Percentiles rank a stretch among this genome's conserved stretches.
Evolutionary conservation across 2,329 filamentous ascomycete species (phyloP).

Genomic region (Epichloe brachyelytri): DNA sequence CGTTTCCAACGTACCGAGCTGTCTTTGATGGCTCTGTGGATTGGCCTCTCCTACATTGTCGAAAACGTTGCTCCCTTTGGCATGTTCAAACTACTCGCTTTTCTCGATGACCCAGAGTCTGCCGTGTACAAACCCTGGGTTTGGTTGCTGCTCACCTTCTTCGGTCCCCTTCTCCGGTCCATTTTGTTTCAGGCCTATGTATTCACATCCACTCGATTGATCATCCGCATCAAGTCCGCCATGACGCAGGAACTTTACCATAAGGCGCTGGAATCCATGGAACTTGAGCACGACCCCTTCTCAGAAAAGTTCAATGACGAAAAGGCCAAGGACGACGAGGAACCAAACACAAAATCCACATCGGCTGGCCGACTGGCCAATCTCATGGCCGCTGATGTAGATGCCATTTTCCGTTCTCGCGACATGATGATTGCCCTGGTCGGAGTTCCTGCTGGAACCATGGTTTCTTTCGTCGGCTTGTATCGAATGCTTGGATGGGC

Average conservation of each 20-base stretch:
- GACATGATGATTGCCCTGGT: constrained; percentile 35
- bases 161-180: constrained; percentile 34
- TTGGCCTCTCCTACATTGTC: constrained; percentile 22
- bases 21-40: constrained; percentile 31
- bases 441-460: constrained; percentile 33
- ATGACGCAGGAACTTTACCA: constrained; percentile 47
- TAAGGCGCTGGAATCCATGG: constrained; percentile 41
- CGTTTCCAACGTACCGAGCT: constrained; percentile 31
- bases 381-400: constrained; percentile 45
- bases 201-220: constrained; percentile 41
- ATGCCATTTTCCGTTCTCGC: constrained; percentile 37
- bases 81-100: constrained; percentile 39
- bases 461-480: constrained; percentile 35
- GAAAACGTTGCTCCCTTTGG: constrained; percentile 41
- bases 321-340: constrained; percentile 14
- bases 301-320: constrained; percentile 15
- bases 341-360: constrained; percentile 20
- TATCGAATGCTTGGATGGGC: constrained; percentile 44
- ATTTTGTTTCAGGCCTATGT: constrained; percentile 43
- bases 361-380: constrained; percentile 40
- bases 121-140: constrained; percentile 35
- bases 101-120: constrained; percentile 32
- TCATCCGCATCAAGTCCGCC: constrained; percentile 42
- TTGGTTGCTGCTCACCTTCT: constrained; percentile 41
- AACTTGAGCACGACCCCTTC: constrained; percentile 42